Evolutionary conservation across 225 moss, liverwort and hornwort genomes (phyloP), one percentile per base, ranked within the genome.

Genomic region (Straminergon stramineum): DNA sequence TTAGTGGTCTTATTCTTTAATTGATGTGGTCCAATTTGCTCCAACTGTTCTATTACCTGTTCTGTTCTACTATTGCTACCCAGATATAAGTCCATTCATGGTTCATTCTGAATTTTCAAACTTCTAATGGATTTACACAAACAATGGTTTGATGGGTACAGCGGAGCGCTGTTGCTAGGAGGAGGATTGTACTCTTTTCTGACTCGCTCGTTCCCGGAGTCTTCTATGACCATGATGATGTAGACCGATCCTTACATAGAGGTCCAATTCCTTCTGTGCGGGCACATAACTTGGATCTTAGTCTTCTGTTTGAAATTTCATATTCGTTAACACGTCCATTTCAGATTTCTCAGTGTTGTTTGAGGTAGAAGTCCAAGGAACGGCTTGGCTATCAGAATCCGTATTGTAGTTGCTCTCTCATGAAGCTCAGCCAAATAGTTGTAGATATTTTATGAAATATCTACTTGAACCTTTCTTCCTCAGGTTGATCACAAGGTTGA

Each of bases 161-260:
- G 99, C 80, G 97, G 99, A 86, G 97, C 97, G 17, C 84, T 99
- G 90, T 87, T 99, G 82, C 90, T 99, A 8, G 99, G 97, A 87
- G 99, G 99, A 84, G 97, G 97, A 73, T 89, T 99, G 65, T 99
- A 99, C 84, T 94, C 95, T 57, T 96, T 99, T 85, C 89, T 99
- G 45, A 93, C 96, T 68, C 99, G 96, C 75, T 92, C 95, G 37
- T 91, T 96, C 83, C 97, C 99, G 43, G 97, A 97, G 37, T 86
- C 96, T 79, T 93, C 96, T 58, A 94, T 96, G 94, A 92, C 86
- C 58, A 94, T 96, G 97, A 93, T 93, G 94, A 93, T 94, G 94
- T 94, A 93, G 88, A 58, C 66, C 63, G 45, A n/a, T 74, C 51
- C 39, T 89, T n/a, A 52, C 67, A 58, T 13, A 20, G 17, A 79